Evolutionary conservation across 345 rosid genomes (phyloP).

Genomic region (Anastatica hierochuntica): DNA sequence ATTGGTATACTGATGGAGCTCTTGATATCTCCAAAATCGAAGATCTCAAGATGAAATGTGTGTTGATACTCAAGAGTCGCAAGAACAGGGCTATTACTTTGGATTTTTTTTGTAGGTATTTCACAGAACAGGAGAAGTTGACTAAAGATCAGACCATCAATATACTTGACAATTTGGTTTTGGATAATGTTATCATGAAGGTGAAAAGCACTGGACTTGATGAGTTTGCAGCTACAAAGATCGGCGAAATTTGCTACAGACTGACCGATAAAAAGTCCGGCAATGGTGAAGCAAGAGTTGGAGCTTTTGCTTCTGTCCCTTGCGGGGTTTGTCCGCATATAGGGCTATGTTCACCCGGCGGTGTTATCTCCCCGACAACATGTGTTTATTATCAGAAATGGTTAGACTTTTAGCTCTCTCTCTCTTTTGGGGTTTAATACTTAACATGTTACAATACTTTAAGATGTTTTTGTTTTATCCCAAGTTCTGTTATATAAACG

Average conservation of each 20-base stretch:
- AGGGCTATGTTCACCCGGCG: conserved; percentile 52
- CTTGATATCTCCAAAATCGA: conserved; percentile 41
- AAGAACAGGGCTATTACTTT: conserved; percentile 34
- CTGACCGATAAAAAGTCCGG: conserved; percentile 17
- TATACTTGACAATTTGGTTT: conserved; percentile 51
- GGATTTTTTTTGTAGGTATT: conserved; percentile 31
- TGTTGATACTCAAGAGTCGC: conserved; percentile 19
- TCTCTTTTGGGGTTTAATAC: neutral
- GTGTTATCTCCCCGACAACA: conserved; percentile 48
- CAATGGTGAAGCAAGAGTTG: conserved; percentile 24
- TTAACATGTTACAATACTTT: neutral
- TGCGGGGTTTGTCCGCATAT: conserved; percentile 75
- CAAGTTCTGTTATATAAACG: neutral
- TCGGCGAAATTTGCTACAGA: conserved; percentile 47
- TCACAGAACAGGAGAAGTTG: conserved; percentile 19
- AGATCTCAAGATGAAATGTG: conserved; percentile 33
- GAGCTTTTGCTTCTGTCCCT: conserved; percentile 51
- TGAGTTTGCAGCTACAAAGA: conserved; percentile 31
- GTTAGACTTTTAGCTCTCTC: conserved; percentile 46
- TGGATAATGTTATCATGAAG: conserved; percentile 55
- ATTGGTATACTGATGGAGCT: conserved; percentile 59
- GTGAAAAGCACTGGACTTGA: conserved; percentile 51
- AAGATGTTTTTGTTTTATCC: neutral
- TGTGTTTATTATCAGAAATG: conserved; percentile 61
- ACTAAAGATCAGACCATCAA: conserved; percentile 40